These are phyloP conservation scores for Knufia fluminis DNA, from an alignment of 2,329 filamentous ascomycete species.

Conservation along the genomic window DNA sequence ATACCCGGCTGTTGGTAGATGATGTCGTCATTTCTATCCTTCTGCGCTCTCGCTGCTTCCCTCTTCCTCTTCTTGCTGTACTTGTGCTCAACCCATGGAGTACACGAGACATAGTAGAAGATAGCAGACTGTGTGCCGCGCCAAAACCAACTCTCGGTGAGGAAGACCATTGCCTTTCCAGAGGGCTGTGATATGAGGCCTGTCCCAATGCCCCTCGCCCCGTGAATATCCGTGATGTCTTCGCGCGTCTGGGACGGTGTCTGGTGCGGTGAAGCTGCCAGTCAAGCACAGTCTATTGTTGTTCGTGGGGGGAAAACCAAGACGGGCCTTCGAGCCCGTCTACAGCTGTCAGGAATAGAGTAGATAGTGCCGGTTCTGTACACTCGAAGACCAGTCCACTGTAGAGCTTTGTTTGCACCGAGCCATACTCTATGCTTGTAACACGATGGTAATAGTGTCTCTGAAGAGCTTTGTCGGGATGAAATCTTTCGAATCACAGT, in stretches of 20 bases:
- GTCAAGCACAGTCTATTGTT: too few species aligned
- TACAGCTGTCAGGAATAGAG: neutral
- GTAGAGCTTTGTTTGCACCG: neutral
- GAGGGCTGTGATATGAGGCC: neutral
- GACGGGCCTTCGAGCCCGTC: neutral
- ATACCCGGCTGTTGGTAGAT: slow-evolving; percentile 57
- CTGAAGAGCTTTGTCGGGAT: neutral
- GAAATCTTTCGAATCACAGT: neutral
- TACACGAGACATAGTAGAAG: slow-evolving; percentile 42
- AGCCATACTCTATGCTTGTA: slow-evolving; percentile 5
- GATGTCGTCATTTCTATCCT: slow-evolving; percentile 15
- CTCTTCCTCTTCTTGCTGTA: slow-evolving; percentile 62
- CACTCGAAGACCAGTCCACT: slow-evolving; percentile 2
- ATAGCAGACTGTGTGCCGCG: slow-evolving; percentile 41
- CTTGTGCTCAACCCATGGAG: slow-evolving; percentile 58
- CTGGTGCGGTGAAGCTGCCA: too few species aligned
- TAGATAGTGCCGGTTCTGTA: slow-evolving; percentile 4
- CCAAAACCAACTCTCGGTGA: slow-evolving; percentile 33
- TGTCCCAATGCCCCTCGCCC: too few species aligned
- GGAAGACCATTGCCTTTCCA: neutral
- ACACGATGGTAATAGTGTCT: neutral
- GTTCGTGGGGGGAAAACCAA: too few species aligned
- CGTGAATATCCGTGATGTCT: too few species aligned
- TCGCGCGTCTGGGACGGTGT: too few species aligned
- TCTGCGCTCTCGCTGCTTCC: slow-evolving; percentile 57